Evolutionary conservation across 2,329 filamentous ascomycete genomes (phyloP).

Genomic region (Penicillium sp.): DNA sequence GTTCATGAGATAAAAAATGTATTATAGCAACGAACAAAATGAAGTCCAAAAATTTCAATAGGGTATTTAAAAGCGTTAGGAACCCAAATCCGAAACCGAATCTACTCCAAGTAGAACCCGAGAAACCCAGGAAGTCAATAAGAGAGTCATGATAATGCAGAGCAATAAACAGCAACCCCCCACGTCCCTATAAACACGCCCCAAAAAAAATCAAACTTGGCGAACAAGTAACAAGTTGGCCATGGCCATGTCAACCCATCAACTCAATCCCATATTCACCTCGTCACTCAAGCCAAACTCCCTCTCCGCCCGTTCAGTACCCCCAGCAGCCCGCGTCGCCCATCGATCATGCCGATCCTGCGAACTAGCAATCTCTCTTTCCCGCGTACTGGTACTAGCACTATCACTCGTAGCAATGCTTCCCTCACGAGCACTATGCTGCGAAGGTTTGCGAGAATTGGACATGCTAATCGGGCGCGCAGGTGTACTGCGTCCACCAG

Average conservation of each 20-base stretch:
- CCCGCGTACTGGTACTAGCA: constrained; percentile 34
- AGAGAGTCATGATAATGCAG: too few relatives aligned
- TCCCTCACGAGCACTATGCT: constrained; percentile 28
- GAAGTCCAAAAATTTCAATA: not conserved
- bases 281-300: constrained; percentile 84
- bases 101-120: not conserved
- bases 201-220: too few relatives aligned
- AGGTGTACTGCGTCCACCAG: constrained; percentile 5
- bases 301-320: constrained; percentile 54
- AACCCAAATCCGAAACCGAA: not conserved
- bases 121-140: not conserved
- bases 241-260: too few relatives aligned
- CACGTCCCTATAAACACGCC: too few relatives aligned
- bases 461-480: constrained; percentile 39
- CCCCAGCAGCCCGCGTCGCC: constrained; percentile 58
- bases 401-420: constrained; percentile 35
- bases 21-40: constrained; percentile 3
- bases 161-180: too few relatives aligned
- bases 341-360: constrained; percentile 57
- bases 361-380: constrained; percentile 43
- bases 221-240: too few relatives aligned
- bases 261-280: constrained; percentile 80
- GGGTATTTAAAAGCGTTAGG: constrained; percentile 7
- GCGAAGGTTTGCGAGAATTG: constrained; percentile 32
- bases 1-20: constrained; percentile 3